Evolutionary conservation across 106 monocot species (phyloP).

Genomic region (Phalaenopsis aphrodite): DNA sequence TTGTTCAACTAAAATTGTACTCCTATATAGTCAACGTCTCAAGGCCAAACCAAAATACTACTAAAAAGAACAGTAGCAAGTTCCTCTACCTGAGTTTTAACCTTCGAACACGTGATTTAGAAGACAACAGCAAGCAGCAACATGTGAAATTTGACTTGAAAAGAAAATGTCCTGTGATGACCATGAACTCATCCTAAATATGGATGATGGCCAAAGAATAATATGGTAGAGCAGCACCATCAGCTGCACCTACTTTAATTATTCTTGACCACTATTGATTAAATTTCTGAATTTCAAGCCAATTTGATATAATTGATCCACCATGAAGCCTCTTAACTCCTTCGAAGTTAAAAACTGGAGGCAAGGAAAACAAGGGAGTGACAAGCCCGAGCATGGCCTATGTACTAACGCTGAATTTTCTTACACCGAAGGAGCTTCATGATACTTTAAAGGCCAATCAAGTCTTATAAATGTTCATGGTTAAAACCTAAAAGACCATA

Average conservation of each 20-base stretch:
- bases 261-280: background rate
- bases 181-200: background rate
- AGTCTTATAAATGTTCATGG: background rate
- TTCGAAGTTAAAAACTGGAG: background rate
- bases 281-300: slow-evolving; percentile 1
- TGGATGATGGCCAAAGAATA: background rate
- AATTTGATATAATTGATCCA: background rate
- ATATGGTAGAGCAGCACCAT: background rate
- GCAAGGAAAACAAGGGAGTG: background rate
- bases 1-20: background rate
- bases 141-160: background rate
- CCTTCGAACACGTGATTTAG: background rate
- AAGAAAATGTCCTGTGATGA: background rate
- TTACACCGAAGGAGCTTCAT: background rate
- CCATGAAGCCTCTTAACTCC: background rate
- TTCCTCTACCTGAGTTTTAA: background rate
- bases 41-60: background rate
- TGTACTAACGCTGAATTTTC: background rate
- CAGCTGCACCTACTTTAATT: background rate
- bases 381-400: background rate
- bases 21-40: background rate
- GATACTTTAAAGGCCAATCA: background rate
- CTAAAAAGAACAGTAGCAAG: background rate
- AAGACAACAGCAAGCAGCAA: background rate
- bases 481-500: background rate